A percentile compares a stretch with the other conserved stretches of the same genome.
phyloP scores from a whole-genome alignment of 192 early-diverging fungal species.

The Gamsiella multidivaricata region DNA sequence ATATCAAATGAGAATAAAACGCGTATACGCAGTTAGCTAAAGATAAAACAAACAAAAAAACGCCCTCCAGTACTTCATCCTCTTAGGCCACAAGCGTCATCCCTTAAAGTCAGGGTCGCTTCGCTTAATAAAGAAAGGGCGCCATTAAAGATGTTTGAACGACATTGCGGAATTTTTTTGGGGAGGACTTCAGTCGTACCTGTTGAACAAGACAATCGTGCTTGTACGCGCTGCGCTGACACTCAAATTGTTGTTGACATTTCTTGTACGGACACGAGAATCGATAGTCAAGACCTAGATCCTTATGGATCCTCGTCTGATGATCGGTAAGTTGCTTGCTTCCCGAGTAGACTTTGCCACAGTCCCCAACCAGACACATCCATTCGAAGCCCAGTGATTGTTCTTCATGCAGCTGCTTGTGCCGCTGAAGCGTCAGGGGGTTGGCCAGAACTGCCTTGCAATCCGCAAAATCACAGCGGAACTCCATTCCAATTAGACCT shows the following conservation, averaged over 20 bases:
- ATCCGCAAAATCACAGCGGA: conserved; percentile 41
- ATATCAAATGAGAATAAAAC: conserved; percentile 3
- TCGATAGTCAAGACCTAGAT: conserved; percentile 33
- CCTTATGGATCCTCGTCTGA: conserved; percentile 45
- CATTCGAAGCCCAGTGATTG: conserved; percentile 49
- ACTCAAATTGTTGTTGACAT: conserved; percentile 33
- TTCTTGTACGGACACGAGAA: conserved; percentile 38
- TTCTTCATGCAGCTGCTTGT: conserved; percentile 51
- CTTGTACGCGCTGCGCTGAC: conserved; percentile 45
- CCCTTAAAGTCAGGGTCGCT: no score
- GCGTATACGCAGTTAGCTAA: no score
- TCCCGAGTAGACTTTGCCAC: conserved; percentile 47
- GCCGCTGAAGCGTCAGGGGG: conserved; percentile 49
- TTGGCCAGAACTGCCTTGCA: conserved; percentile 49
- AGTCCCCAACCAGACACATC: conserved; percentile 35
- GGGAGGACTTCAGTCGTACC: no score
- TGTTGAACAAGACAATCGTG: conserved; percentile 38
- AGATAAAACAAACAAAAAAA: conserved; percentile 2
- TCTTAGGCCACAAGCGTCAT: background rate
- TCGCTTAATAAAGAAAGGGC: background rate
- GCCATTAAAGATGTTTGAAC: background rate
- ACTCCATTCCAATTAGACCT: conserved; percentile 41
- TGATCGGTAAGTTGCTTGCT: conserved; percentile 52
- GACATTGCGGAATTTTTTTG: no score
- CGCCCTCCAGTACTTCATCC: background rate